These are phyloP conservation scores for Penicillium subrubescens DNA, from an alignment of 495 filamentous ascomycete genomes.

Conservation along the genomic window DNA sequence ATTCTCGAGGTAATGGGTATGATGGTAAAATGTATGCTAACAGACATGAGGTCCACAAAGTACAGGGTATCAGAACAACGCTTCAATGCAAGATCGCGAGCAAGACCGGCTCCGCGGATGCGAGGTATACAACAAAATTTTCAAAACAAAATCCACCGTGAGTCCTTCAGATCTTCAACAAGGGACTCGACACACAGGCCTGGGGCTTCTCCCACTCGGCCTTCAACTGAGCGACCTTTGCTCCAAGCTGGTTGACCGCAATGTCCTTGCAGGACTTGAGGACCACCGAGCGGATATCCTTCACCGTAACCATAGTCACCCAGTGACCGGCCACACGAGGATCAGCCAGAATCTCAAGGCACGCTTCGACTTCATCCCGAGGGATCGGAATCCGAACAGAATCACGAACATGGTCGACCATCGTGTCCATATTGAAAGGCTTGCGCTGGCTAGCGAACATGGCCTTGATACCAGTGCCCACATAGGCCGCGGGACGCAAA, in stretches of 20 bases:
- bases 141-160: slow-evolving; percentile 11
- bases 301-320: slow-evolving; percentile 46
- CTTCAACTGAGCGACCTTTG: slow-evolving; percentile 39
- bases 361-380: slow-evolving; percentile 41
- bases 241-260: slow-evolving; percentile 41
- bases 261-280: slow-evolving; percentile 48
- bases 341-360: slow-evolving; percentile 46
- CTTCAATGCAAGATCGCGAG: slow-evolving; percentile 37
- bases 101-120: slow-evolving; percentile 29
- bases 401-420: slow-evolving; percentile 43
- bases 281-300: slow-evolving; percentile 44
- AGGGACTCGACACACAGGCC: slow-evolving; percentile 13
- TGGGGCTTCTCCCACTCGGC: slow-evolving; percentile 33
- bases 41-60: slow-evolving; percentile 5
- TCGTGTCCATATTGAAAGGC: slow-evolving; percentile 42
- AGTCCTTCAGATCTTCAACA: slow-evolving; percentile 17
- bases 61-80: slow-evolving; percentile 37
- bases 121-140: slow-evolving; percentile 29
- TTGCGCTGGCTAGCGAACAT: slow-evolving; percentile 40
- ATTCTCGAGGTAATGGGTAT: slow-evolving; percentile 19
- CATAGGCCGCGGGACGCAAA: slow-evolving; percentile 40
- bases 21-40: slow-evolving; percentile 16
- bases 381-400: slow-evolving; percentile 45
- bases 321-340: slow-evolving; percentile 46
- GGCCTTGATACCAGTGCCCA: slow-evolving; percentile 37